Evolutionary conservation across 306 rosid genomes (phyloP), one percentile per base, ranked within the genome.

Genomic region (Begonia fuchsioides): DNA sequence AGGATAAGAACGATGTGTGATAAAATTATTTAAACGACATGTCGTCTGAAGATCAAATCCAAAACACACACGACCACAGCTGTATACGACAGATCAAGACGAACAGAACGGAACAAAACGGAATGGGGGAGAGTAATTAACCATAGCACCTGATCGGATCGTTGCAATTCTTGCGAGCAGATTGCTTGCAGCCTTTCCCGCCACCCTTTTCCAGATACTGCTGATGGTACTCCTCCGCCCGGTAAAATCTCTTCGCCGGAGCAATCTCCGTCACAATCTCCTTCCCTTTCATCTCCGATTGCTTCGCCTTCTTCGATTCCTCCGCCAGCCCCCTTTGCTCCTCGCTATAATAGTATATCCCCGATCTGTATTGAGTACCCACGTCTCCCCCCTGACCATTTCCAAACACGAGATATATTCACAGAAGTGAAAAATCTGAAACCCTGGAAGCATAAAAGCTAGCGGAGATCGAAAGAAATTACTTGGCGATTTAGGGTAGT

Each of bases 141-240:
- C 93, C 95, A 45, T 74, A 83, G 82, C 97, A 88, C 71, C 90
- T 81, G 43, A 84, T 78, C 44, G 84, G 84, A 45, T 84, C 95
- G 19, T 32, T 78, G 75, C 97, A 88, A 1, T 95, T 95, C 53
- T 84, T 88, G 56, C 38, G 61, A 9, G 95, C 74, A 49, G 86
- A 84, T 38, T 84, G 95, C 43, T 71, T 70, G 17, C 0, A 18
- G 52, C 90, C 82, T 17, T 39, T 4, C 35, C 87, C 55, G 11
- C 93, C 97, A 32, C 97, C 97, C 43, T 81, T 84, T 65, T 76
- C 84, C 54, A 88, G 76, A 68, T 88, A 88, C 38, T 88, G 97
- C 68, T 84, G 95, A 64, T 88, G 97, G 51, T 88, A 84, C 57
- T 88, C 97, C 74, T 84, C 95, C 11, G 97, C 97, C 52, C 69